phyloP scores from a whole-genome alignment of 176 grass and related monocot species.

The Thalia dealbata region DNA sequence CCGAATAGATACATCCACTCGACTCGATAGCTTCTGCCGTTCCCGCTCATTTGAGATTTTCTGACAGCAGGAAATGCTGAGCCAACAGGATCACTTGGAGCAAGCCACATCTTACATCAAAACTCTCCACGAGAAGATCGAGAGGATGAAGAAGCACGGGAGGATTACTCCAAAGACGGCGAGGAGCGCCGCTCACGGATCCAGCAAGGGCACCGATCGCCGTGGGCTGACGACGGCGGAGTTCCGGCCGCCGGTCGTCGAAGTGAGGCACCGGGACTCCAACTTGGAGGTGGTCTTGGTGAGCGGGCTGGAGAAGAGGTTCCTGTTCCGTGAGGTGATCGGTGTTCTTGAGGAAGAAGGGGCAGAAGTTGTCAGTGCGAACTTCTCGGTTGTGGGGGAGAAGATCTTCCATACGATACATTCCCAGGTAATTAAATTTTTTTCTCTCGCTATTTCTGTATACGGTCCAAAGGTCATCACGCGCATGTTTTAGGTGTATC shows the following conservation, averaged over 20 bases:
- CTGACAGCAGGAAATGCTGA: conserved; percentile 32
- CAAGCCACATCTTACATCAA: conserved; percentile 65
- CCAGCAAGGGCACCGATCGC: background rate
- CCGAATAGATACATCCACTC: no score
- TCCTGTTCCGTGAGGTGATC: conserved; percentile 71
- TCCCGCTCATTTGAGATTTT: no score
- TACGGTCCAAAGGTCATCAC: background rate
- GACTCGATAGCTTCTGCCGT: no score
- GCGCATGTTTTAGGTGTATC: background rate
- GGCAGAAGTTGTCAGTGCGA: conserved; percentile 67
- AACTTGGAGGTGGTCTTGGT: conserved; percentile 70
- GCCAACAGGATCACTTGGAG: conserved; percentile 60
- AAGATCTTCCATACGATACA: conserved; percentile 83
- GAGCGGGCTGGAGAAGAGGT: conserved; percentile 24
- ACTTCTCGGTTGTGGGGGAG: conserved; percentile 52
- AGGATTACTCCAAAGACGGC: conserved; percentile 2
- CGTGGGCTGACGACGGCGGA: background rate
- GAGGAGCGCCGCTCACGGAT: no score
- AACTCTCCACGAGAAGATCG: conserved; percentile 39
- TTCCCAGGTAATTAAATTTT: conserved; percentile 53
- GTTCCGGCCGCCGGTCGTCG: conserved; percentile 39
- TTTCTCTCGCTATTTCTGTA: background rate
- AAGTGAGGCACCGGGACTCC: conserved; percentile 42
- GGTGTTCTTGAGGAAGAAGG: conserved; percentile 69
- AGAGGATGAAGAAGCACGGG: conserved; percentile 34